A percentile compares a stretch with the other conserved stretches of the same genome.
These are phyloP conservation scores for Saturnispora serradocipensis DNA, from an alignment of 805 yeast species.

Conservation along the genomic window DNA sequence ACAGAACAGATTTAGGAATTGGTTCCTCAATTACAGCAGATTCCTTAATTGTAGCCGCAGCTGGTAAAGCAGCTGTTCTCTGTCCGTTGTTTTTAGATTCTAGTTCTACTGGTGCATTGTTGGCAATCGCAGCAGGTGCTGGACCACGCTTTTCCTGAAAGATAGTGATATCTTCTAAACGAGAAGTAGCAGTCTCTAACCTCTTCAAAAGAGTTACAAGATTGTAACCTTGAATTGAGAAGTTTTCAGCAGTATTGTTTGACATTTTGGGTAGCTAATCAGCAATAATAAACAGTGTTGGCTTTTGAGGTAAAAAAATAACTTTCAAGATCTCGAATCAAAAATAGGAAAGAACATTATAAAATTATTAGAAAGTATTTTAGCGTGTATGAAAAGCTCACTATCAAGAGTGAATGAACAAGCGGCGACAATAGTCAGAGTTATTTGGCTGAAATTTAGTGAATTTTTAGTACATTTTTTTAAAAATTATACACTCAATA, in stretches of 20 bases:
- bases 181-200: constrained; percentile 87
- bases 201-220: constrained; percentile 69
- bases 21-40: constrained; percentile 14
- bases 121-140: constrained; percentile 10
- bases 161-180: constrained; percentile 81
- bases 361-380: neutral
- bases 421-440: too few relatives aligned
- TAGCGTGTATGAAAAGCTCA: too few relatives aligned
- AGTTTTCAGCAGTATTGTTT: constrained; percentile 17
- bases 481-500: neutral
- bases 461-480: neutral
- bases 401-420: too few relatives aligned
- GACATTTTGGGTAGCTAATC: neutral
- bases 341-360: neutral
- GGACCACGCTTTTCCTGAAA: constrained; percentile 55
- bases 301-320: neutral
- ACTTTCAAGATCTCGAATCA: neutral
- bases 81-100: constrained; percentile 2
- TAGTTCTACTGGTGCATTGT: constrained; percentile 1
- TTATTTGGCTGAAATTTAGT: too few relatives aligned
- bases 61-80: constrained; percentile 10
- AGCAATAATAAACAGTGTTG: neutral
- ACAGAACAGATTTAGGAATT: constrained; percentile 37
- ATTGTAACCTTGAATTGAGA: constrained; percentile 74
- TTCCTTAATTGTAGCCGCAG: constrained; percentile 14